Conservation (phyloP, 305 asterid species). For the Fraxinus albicans region DNA sequence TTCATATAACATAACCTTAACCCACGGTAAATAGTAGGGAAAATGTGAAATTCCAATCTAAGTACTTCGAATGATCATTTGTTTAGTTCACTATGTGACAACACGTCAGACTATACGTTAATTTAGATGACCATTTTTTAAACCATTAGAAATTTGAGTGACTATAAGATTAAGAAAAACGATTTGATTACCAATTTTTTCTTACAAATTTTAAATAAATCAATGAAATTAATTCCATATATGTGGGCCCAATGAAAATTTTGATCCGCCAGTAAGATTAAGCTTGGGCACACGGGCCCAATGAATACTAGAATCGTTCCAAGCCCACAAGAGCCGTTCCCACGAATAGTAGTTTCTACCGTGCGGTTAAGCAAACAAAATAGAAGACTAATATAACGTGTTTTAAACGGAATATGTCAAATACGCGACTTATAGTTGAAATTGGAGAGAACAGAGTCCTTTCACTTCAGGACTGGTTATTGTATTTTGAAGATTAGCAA, state of each 20-base stretch:
- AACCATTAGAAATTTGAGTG: not conserved
- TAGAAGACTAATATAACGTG: not conserved
- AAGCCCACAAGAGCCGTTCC: not conserved
- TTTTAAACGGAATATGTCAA: not conserved
- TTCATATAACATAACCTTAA: not conserved
- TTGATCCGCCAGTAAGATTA: not conserved
- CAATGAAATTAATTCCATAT: not conserved
- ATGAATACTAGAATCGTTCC: not conserved
- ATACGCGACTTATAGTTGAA: conserved; percentile 8
- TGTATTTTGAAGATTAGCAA: not conserved
- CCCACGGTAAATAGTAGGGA: not conserved
- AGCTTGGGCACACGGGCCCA: not conserved
- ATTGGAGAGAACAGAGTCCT: not conserved
- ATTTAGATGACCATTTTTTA: not conserved
- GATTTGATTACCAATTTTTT: not conserved
- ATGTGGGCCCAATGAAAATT: not conserved
- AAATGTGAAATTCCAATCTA: not conserved
- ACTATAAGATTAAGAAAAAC: not conserved
- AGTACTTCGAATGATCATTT: not conserved
- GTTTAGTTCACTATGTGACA: too few species aligned
- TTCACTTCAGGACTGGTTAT: not conserved
- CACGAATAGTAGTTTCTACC: not conserved
- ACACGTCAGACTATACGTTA: not conserved
- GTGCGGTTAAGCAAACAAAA: not conserved
- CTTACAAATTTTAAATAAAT: not conserved